Base-by-base conservation (phyloP, 352 stramenopile genomes). In the Thalassiosira hispida region DNA sequence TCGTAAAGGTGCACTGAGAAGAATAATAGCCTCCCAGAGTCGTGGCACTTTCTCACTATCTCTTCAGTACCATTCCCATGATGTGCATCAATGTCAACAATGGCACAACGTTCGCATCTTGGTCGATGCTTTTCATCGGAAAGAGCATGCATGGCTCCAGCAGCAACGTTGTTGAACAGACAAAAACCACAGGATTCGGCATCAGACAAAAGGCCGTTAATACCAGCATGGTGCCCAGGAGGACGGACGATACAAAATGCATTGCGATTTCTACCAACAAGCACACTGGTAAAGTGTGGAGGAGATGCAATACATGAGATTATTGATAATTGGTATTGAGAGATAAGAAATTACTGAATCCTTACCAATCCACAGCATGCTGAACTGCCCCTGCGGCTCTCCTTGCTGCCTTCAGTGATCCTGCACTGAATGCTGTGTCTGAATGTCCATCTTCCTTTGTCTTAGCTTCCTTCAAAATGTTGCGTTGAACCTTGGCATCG, bases 241-340 rank as follows among this genome's bases (percentile, higher is more conserved):
- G 97, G 97, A 29, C 97, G 94, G 29, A 99, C 96, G 31, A 98
- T 88, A 78, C 96, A 99, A 85, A 99, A 99, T 16, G 96, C 97
- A 84, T 98, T 99, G 18, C 94, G 92, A 74, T 95, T 95, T 71
- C 94, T 89, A 33, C 96, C 96, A 12, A 89, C 83, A 51, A 98
- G 77, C 6, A 97, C 94, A 56, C 78, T 88, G 22, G 25, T 20
- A 18, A 22, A 31, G 40, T 62, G 40, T 22, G 31, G 65, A 60
- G 69, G 7, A 12, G 46, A 62, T 11, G 42, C n/a, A 47, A 67
- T 25, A 53, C 42, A n/a, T 57, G 7, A 20, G 31, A 5, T 9
- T 31, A 65, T 63, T 4, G 2, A 22, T 6, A 14, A 35, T 38
- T 23, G 1, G 56, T n/a, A 57, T 47, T 46, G 18, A 57, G 2